Conservation (phyloP, 2,329 filamentous ascomycete species). For the Neonectria ditissima region DNA sequence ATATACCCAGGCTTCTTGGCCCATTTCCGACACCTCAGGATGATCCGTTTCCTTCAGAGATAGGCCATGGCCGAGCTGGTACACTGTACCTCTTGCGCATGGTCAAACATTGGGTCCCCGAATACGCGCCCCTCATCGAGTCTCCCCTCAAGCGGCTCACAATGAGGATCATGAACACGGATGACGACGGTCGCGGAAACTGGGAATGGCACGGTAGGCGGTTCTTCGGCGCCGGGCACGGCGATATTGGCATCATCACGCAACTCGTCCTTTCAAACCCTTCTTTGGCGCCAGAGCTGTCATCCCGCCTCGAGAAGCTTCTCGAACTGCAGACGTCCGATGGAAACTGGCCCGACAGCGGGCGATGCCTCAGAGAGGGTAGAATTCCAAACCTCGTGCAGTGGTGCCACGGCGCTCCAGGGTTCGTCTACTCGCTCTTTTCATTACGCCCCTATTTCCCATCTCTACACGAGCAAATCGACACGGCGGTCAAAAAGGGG, state of each 20-base stretch:
- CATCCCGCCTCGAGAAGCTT: conserved; percentile 64
- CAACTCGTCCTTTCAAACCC: conserved; percentile 73
- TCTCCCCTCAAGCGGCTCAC: conserved; percentile 67
- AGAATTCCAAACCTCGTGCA: conserved; percentile 65
- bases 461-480: conserved; percentile 63
- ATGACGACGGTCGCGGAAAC: conserved; percentile 52
- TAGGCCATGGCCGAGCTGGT: conserved; percentile 75
- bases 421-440: conserved; percentile 69
- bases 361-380: conserved; percentile 55
- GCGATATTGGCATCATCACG: conserved; percentile 76
- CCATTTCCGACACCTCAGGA: conserved; percentile 41
- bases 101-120: conserved; percentile 67
- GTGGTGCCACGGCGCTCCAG: conserved; percentile 76
- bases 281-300: conserved; percentile 64
- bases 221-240: conserved; percentile 76
- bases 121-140: conserved; percentile 62
- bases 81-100: conserved; percentile 75
- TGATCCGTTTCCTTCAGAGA: conserved; percentile 66
- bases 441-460: conserved; percentile 69
- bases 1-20: conserved; percentile 50
- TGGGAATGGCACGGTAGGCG: conserved; percentile 74
- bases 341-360: conserved; percentile 73
- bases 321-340: conserved; percentile 69
- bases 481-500: conserved; percentile 62
- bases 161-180: conserved; percentile 67